Conservation (phyloP, 176 grass and related monocot genomes). For the Stipa capillata region DNA sequence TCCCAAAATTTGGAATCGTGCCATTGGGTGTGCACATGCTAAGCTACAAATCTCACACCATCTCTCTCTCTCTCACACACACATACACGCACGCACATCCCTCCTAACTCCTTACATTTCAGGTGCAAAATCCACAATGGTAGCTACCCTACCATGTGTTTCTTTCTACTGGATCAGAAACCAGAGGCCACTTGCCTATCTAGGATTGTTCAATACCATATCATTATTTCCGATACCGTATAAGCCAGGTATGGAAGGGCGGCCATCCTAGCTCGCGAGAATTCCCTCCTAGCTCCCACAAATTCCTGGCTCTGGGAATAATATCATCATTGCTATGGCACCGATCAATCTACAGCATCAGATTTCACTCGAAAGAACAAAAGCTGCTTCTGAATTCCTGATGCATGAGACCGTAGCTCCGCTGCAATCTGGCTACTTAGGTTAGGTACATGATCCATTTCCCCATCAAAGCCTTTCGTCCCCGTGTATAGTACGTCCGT, state of each 20-base stretch:
- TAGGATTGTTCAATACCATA: background rate
- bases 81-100: too few relatives aligned
- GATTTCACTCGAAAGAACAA: background rate
- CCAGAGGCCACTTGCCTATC: background rate
- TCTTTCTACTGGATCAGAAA: too few relatives aligned
- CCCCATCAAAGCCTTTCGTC: background rate
- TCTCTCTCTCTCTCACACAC: too few relatives aligned
- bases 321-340: background rate
- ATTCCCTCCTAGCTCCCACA: too few relatives aligned
- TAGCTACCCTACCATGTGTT: too few relatives aligned
- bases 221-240: background rate
- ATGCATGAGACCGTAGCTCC: background rate
- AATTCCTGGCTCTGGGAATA: too few relatives aligned
- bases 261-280: too few relatives aligned
- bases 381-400: too few relatives aligned
- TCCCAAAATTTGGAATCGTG: background rate
- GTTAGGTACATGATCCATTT: background rate
- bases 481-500: too few relatives aligned
- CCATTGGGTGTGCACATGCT: background rate
- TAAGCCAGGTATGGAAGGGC: too few relatives aligned
- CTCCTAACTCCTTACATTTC: too few relatives aligned
- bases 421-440: background rate
- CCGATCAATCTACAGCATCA: background rate
- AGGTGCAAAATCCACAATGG: too few relatives aligned
- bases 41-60: background rate